Percentiles rank a stretch among this genome's conserved stretches.
These are phyloP conservation scores for Tylopilus sp. DNA, from an alignment of 768 basidiomycete genomes.

Conservation along the genomic window DNA sequence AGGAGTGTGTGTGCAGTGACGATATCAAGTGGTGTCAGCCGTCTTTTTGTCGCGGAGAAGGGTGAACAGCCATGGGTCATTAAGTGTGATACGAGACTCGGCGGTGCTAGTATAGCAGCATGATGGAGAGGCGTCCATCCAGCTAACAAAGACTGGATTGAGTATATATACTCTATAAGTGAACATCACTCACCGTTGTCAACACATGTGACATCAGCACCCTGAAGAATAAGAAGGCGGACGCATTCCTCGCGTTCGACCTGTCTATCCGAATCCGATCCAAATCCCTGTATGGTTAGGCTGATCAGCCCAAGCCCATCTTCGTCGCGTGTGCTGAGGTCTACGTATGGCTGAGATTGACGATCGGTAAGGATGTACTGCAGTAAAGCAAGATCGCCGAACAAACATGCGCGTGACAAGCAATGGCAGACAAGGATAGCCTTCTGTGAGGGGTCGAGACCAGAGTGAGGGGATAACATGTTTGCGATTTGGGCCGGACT, in stretches of 20 bases:
- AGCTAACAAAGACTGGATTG: slow-evolving; percentile 41
- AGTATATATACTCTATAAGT: neutral
- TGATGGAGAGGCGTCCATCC: slow-evolving; percentile 97
- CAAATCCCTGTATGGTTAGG: slow-evolving; percentile 76
- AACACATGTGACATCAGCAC: slow-evolving; percentile 57
- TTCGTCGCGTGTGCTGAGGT: slow-evolving; percentile 73
- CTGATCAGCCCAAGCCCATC: slow-evolving; percentile 83
- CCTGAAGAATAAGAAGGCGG: slow-evolving; percentile 72
- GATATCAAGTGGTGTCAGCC: slow-evolving; percentile 85
- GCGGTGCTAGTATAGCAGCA: slow-evolving; percentile 83
- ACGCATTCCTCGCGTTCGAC: slow-evolving; percentile 92
- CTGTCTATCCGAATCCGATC: slow-evolving; percentile 75
- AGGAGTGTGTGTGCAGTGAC: slow-evolving; percentile 79
- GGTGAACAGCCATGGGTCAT: slow-evolving; percentile 91
- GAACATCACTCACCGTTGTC: slow-evolving; percentile 55
- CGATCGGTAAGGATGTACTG: slow-evolving; percentile 69
- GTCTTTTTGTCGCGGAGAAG: slow-evolving; percentile 69
- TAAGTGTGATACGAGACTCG: slow-evolving; percentile 87
- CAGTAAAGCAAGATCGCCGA: slow-evolving; percentile 70
- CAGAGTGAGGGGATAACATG: slow-evolving; percentile 64
- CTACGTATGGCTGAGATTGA: slow-evolving; percentile 62
- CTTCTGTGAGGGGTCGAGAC: slow-evolving; percentile 66
- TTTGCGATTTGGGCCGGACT: slow-evolving; percentile 57
- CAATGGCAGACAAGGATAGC: slow-evolving; percentile 70
- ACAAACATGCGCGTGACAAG: slow-evolving; percentile 70